phyloP scores from a whole-genome alignment of 768 basidiomycete species.

The Xerocomellus amylosporus region DNA sequence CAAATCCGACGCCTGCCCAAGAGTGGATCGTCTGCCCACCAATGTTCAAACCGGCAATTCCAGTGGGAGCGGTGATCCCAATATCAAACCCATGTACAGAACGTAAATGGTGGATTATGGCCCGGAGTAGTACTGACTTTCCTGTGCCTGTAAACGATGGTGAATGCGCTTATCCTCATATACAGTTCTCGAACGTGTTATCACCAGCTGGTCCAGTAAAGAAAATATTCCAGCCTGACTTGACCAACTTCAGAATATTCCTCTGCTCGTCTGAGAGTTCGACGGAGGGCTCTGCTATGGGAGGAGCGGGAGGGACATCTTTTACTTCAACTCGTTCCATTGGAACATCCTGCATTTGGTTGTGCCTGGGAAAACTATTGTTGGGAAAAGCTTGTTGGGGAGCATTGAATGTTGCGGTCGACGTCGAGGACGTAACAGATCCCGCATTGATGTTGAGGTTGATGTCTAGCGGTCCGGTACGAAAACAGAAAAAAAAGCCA shows the following conservation, averaged over 20 bases:
- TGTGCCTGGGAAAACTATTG: neutral
- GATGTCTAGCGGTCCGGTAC: slow-evolving; percentile 8
- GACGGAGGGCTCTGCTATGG: slow-evolving; percentile 8
- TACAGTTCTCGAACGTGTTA: neutral
- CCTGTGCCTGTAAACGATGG: slow-evolving; percentile 49
- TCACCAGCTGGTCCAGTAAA: slow-evolving; percentile 75
- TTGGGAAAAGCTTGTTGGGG: neutral
- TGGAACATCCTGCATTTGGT: neutral
- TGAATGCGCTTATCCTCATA: neutral
- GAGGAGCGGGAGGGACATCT: neutral
- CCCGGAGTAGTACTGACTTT: slow-evolving; percentile 67
- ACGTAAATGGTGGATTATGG: slow-evolving; percentile 48
- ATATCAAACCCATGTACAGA: slow-evolving; percentile 33
- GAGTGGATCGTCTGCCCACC: slow-evolving; percentile 67
- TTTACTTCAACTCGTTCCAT: neutral
- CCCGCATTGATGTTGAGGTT: slow-evolving; percentile 13
- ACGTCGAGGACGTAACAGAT: slow-evolving; percentile 1
- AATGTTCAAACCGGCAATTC: slow-evolving; percentile 68
- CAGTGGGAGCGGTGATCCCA: slow-evolving; percentile 65
- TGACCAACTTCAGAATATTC: slow-evolving; percentile 43
- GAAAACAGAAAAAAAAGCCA: neutral
- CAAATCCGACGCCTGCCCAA: slow-evolving; percentile 63
- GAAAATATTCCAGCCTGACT: slow-evolving; percentile 59
- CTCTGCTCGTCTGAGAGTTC: slow-evolving; percentile 41
- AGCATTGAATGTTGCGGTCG: neutral